These are phyloP conservation scores for Lodderomyces parapsilosis DNA, from an alignment of 1,139 yeast genomes.

Conservation along the genomic window DNA sequence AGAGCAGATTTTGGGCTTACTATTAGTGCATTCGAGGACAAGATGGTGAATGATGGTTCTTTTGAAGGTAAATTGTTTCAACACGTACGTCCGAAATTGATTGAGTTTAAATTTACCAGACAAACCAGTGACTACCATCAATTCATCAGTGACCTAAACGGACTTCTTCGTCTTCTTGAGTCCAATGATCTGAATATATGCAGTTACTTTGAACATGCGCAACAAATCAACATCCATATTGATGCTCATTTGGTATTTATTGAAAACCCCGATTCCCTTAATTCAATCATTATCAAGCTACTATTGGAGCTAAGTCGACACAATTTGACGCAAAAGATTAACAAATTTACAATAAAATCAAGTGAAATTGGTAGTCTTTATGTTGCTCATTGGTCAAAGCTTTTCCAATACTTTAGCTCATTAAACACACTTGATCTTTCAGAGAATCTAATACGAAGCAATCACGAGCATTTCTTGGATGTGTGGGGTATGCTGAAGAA, in stretches of 20 bases:
- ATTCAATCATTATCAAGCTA: conserved; percentile 14
- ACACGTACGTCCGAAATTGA: conserved; percentile 22
- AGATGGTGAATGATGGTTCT: conserved; percentile 7
- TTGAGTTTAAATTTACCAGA: conserved; percentile 30
- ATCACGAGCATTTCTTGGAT: conserved; percentile 20
- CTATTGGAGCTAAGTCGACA: conserved; percentile 12
- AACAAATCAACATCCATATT: conserved; percentile 24
- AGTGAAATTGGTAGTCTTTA: conserved; percentile 41
- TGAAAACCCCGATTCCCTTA: conserved; percentile 16
- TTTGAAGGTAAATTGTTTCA: conserved; percentile 17
- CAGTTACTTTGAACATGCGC: conserved; percentile 19
- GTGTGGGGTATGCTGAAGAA: conserved; percentile 22
- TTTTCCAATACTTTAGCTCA: conserved; percentile 26
- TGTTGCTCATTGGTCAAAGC: conserved; percentile 32
- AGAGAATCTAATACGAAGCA: conserved; percentile 26
- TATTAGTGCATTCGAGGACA: conserved; percentile 12
- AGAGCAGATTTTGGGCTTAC: conserved; percentile 14
- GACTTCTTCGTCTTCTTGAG: conserved; percentile 24
- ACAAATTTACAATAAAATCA: conserved; percentile 24
- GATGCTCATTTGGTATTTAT: conserved; percentile 27
- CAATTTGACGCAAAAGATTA: conserved; percentile 20
- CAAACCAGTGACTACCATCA: conserved; percentile 27
- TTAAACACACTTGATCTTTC: conserved; percentile 25
- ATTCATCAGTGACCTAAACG: conserved; percentile 25
- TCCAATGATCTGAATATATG: conserved; percentile 10